Percentiles rank a stretch among this genome's conserved stretches.
phyloP scores from a whole-genome alignment of 768 basidiomycete species.

The Auriscalpium orientale region DNA sequence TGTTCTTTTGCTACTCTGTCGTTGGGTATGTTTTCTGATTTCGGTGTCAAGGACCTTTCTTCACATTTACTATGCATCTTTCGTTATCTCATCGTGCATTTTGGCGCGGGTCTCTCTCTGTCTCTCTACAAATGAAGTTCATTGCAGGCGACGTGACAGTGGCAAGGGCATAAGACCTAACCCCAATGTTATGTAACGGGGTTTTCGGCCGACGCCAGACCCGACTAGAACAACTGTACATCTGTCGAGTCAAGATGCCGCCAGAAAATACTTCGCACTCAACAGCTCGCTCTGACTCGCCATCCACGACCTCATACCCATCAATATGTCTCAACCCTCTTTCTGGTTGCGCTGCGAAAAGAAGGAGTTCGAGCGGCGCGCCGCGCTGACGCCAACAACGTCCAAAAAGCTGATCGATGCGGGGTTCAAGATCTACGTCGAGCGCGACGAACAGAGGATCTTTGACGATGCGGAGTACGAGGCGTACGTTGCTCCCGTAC shows the following conservation, averaged over 20 bases:
- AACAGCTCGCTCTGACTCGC: not conserved
- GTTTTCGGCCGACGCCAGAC: not conserved
- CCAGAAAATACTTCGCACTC: not conserved
- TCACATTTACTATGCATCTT: no score
- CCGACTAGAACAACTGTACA: not conserved
- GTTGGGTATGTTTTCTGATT: no score
- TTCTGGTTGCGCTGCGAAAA: conserved; percentile 98
- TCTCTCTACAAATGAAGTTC: no score
- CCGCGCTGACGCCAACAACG: conserved; percentile 88
- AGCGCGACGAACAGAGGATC: conserved; percentile 89
- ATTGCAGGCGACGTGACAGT: no score
- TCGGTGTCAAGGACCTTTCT: no score
- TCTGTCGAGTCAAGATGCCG: not conserved
- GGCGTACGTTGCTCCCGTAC: conserved; percentile 49
- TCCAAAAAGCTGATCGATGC: conserved; percentile 82
- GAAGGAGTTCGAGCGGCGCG: conserved; percentile 88
- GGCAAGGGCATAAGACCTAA: no score
- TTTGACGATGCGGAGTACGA: conserved; percentile 93
- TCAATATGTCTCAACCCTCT: conserved; percentile 37
- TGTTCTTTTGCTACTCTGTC: no score
- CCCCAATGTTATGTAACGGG: not conserved
- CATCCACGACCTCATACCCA: not conserved
- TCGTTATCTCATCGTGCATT: no score
- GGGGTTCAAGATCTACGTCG: conserved; percentile 86
- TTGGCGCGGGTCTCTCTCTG: no score